phyloP scores from a whole-genome alignment of 2,329 filamentous ascomycete genomes.

The Rutstroemia sp. region DNA sequence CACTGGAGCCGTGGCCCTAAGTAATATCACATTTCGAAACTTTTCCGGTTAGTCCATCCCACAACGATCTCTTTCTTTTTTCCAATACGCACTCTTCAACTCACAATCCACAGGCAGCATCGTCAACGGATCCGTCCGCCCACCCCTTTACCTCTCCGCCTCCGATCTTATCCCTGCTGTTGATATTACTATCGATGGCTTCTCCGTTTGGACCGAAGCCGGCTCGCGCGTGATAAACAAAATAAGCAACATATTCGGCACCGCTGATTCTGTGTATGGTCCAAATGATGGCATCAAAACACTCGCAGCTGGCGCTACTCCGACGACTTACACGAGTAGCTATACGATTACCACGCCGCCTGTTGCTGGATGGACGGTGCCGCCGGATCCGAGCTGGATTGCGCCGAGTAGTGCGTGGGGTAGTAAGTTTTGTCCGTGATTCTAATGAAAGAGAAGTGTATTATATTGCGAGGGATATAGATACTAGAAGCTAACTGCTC shows the following conservation, averaged over 20 bases:
- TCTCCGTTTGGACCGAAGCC: constrained; percentile 31
- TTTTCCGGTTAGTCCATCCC: constrained; percentile 27
- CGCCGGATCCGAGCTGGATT: constrained; percentile 10
- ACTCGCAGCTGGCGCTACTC: constrained; percentile 8
- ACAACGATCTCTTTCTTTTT: background rate
- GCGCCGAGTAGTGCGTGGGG: background rate
- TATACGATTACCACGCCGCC: constrained; percentile 29
- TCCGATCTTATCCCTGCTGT: constrained; percentile 29
- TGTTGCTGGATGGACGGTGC: constrained; percentile 22
- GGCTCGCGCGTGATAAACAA: constrained; percentile 26
- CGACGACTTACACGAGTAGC: constrained; percentile 26
- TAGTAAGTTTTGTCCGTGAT: background rate
- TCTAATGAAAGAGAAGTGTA: background rate
- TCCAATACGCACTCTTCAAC: background rate
- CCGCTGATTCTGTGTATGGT: constrained; percentile 26
- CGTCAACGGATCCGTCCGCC: constrained; percentile 24
- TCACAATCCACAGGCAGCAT: background rate
- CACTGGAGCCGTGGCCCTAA: constrained; percentile 23
- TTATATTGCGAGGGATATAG: background rate
- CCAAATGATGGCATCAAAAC: constrained; percentile 14
- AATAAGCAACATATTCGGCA: constrained; percentile 32
- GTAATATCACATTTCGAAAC: constrained; percentile 25
- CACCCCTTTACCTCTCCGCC: constrained; percentile 28
- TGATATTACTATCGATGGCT: constrained; percentile 30
- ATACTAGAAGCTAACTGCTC: constrained; percentile 28